phyloP scores from a whole-genome alignment of 2,329 filamentous ascomycete genomes.

The Drechslerella dactyloides region DNA sequence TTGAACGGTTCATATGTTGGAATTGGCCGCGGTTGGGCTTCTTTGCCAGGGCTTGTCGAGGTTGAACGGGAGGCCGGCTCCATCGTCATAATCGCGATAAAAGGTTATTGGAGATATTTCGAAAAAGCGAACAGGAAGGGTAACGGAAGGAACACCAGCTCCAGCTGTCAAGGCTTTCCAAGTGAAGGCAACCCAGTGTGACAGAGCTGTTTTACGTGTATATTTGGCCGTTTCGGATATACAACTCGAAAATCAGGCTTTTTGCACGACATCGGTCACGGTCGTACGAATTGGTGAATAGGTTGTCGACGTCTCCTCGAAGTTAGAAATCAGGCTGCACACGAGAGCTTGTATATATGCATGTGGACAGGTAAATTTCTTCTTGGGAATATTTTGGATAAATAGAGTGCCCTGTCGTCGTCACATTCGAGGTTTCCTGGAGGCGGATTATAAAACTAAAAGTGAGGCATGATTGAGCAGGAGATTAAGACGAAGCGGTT shows the following conservation, averaged over 20 bases:
- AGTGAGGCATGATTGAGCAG: constrained; percentile 13
- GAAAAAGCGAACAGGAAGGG: background rate
- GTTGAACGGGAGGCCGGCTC: constrained; percentile 11
- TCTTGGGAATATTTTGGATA: no score
- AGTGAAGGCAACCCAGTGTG: background rate
- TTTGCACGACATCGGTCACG: no score
- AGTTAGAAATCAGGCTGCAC: no score
- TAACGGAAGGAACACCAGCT: background rate
- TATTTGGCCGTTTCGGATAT: background rate
- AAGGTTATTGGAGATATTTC: background rate
- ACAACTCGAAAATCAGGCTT: background rate
- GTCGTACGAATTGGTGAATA: no score
- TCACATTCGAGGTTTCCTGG: background rate
- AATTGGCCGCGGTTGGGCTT: constrained; percentile 8
- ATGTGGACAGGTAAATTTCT: no score
- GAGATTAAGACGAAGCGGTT: constrained; percentile 20
- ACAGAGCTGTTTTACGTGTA: background rate
- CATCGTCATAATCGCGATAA: constrained; percentile 12
- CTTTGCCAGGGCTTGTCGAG: constrained; percentile 26
- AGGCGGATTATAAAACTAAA: background rate
- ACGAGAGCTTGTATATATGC: no score
- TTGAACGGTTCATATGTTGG: constrained; percentile 45
- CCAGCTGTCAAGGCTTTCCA: background rate
- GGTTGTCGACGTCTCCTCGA: no score
- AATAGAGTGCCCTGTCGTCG: no score